phyloP scores from a whole-genome alignment of 768 basidiomycete genomes.

The Mycena haematopus region DNA sequence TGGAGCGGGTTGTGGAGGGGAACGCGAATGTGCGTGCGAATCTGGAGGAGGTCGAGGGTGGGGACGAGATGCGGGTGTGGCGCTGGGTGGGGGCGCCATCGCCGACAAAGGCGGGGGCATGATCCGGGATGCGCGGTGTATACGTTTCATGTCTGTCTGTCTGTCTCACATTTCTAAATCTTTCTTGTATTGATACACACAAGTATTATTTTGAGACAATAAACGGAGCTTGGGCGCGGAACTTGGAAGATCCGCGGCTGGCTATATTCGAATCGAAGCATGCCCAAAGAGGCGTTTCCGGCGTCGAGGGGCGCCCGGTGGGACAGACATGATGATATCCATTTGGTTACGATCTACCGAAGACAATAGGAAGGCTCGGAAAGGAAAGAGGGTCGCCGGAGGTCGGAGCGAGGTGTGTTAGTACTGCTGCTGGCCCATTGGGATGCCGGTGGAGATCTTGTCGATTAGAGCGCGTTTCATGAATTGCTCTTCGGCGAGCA shows the following conservation, averaged over 20 bases:
- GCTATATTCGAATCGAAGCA: slow-evolving; percentile 3
- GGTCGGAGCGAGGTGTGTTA: background rate
- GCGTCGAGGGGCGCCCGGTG: background rate
- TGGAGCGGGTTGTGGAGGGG: slow-evolving; percentile 85
- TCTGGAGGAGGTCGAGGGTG: slow-evolving; percentile 81
- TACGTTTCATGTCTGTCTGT: slow-evolving; percentile 1
- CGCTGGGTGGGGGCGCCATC: slow-evolving; percentile 75
- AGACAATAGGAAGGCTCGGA: background rate
- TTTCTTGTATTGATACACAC: too few relatives aligned
- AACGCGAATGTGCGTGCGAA: slow-evolving; percentile 91
- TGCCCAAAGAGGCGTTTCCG: slow-evolving; percentile 13
- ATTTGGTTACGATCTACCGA: background rate
- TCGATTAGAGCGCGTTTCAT: slow-evolving; percentile 95
- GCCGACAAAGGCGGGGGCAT: slow-evolving; percentile 8
- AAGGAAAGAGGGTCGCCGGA: background rate
- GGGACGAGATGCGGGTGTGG: slow-evolving; percentile 92
- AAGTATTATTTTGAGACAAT: too few relatives aligned
- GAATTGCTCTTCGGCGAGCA: slow-evolving; percentile 94
- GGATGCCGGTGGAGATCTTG: slow-evolving; percentile 76
- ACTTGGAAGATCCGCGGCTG: background rate
- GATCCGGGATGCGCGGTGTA: too few relatives aligned
- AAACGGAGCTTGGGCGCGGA: background rate
- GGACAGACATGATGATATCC: too few relatives aligned
- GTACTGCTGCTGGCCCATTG: slow-evolving; percentile 46
- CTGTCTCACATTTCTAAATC: too few relatives aligned